These are phyloP conservation scores for Cryphonectria carpinicola DNA, from an alignment of 2,329 filamentous ascomycete species.

Conservation along the genomic window DNA sequence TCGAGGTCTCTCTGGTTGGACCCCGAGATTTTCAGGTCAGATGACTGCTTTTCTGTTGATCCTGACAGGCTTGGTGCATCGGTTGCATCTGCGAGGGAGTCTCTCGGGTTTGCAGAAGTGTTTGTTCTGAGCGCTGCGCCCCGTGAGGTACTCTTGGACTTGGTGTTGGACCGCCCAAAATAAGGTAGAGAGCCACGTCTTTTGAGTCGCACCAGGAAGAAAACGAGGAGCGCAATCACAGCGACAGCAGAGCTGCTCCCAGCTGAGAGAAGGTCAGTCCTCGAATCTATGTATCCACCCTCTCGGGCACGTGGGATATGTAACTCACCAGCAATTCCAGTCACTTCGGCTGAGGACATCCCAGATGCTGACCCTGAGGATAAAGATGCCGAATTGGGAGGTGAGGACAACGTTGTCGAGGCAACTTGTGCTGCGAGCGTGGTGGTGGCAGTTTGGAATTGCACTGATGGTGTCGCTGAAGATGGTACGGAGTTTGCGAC, in stretches of 20 bases:
- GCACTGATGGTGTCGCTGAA: background rate
- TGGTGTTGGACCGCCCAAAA: conserved; percentile 1
- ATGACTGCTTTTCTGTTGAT: background rate
- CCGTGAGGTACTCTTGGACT: background rate
- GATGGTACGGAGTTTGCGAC: conserved; percentile 5
- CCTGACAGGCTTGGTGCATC: background rate
- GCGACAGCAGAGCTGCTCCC: conserved; percentile 17
- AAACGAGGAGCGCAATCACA: conserved; percentile 9
- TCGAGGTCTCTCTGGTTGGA: background rate
- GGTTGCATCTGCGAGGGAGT: background rate
- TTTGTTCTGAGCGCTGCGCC: background rate
- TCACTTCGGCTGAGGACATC: conserved; percentile 16
- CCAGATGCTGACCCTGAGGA: background rate
- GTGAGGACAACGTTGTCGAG: background rate
- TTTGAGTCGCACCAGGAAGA: conserved; percentile 12
- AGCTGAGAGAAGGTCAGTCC: conserved; percentile 11
- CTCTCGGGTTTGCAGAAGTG: background rate
- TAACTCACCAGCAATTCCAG: conserved; percentile 20
- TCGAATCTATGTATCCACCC: too few relatives aligned
- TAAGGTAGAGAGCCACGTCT: conserved; percentile 4
- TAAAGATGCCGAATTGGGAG: background rate
- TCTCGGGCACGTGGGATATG: too few relatives aligned
- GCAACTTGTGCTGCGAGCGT: background rate
- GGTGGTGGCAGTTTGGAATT: background rate
- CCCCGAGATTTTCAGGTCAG: background rate